Conservation (phyloP, 805 yeast genomes). For the Wickerhamomyces tratensis region DNA sequence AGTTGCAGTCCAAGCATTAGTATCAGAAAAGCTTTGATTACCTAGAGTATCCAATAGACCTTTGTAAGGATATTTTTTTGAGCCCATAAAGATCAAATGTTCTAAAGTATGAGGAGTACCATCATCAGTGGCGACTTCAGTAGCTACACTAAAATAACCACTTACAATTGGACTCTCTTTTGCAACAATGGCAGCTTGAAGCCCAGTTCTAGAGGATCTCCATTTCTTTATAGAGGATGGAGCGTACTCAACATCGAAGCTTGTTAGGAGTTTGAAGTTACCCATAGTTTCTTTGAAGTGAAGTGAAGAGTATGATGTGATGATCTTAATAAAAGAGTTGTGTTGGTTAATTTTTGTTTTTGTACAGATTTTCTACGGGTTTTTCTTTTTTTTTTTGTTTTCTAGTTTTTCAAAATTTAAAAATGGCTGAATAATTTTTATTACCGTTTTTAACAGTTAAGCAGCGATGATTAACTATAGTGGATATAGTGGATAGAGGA, state of each 20-base stretch:
- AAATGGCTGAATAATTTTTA: too few relatives aligned
- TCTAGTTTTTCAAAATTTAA: too few relatives aligned
- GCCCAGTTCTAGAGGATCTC: slow-evolving; percentile 71
- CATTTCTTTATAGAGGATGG: slow-evolving; percentile 66
- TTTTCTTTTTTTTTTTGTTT: too few relatives aligned
- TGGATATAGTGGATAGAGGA: too few relatives aligned
- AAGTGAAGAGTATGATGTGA: too few relatives aligned
- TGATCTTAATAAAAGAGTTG: too few relatives aligned
- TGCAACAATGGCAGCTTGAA: slow-evolving; percentile 67
- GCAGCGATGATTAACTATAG: too few relatives aligned
- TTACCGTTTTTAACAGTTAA: too few relatives aligned
- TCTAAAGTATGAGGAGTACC: slow-evolving; percentile 96
- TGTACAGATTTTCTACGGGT: too few relatives aligned
- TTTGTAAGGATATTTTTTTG: slow-evolving; percentile 79
- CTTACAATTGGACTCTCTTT: slow-evolving; percentile 81
- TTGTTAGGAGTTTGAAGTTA: slow-evolving; percentile 31
- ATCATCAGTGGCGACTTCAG: slow-evolving; percentile 78
- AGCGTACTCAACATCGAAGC: slow-evolving; percentile 65
- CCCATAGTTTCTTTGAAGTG: too few relatives aligned
- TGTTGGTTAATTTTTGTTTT: too few relatives aligned
- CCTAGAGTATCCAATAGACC: slow-evolving; percentile 86
- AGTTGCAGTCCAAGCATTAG: slow-evolving; percentile 96
- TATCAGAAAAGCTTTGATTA: slow-evolving; percentile 70
- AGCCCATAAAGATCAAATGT: slow-evolving; percentile 92
- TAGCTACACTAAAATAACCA: slow-evolving; percentile 94